Evolutionary conservation across 495 filamentous ascomycete genomes (phyloP).

Genomic region (Lepidopterella palustris): DNA sequence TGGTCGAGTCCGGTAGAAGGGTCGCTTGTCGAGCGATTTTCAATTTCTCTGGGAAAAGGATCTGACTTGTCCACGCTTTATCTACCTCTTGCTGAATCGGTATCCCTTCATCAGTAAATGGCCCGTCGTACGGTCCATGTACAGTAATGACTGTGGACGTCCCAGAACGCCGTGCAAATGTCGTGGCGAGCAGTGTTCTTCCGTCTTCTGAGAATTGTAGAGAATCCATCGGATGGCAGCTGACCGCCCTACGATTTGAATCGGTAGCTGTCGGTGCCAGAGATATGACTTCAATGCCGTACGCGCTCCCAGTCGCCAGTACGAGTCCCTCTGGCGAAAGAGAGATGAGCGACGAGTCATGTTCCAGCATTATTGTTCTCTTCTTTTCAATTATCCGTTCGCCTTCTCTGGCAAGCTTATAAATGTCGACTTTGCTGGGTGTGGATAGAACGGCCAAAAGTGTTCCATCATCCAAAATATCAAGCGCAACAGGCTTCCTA

Average conservation of each 20-base stretch:
- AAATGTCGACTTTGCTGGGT: slow-evolving; percentile 76
- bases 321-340: slow-evolving; percentile 76
- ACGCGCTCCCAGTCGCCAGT: slow-evolving; percentile 78
- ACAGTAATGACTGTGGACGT: slow-evolving; percentile 23
- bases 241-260: slow-evolving; percentile 69
- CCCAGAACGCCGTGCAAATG: slow-evolving; percentile 40
- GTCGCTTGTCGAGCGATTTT: slow-evolving; percentile 22
- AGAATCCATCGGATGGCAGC: slow-evolving; percentile 71
- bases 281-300: slow-evolving; percentile 79
- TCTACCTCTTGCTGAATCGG: slow-evolving; percentile 22
- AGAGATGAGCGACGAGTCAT: slow-evolving; percentile 44
- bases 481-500: slow-evolving; percentile 67
- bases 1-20: slow-evolving; percentile 23
- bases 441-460: slow-evolving; percentile 73
- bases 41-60: slow-evolving; percentile 25
- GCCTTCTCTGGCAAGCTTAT: slow-evolving; percentile 53
- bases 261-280: slow-evolving; percentile 55
- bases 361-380: slow-evolving; percentile 69
- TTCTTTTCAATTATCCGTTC: slow-evolving; percentile 39
- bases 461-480: slow-evolving; percentile 72
- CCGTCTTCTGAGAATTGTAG: slow-evolving; percentile 79
- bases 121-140: slow-evolving; percentile 20
- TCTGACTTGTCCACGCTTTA: slow-evolving; percentile 20
- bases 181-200: slow-evolving; percentile 77
- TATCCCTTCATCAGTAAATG: slow-evolving; percentile 26